A percentile compares a stretch with the other conserved stretches of the same genome.
These are phyloP conservation scores for Hemisphaericaspora xylofermentans DNA, from an alignment of 1,139 yeast species.

Conservation along the genomic window DNA sequence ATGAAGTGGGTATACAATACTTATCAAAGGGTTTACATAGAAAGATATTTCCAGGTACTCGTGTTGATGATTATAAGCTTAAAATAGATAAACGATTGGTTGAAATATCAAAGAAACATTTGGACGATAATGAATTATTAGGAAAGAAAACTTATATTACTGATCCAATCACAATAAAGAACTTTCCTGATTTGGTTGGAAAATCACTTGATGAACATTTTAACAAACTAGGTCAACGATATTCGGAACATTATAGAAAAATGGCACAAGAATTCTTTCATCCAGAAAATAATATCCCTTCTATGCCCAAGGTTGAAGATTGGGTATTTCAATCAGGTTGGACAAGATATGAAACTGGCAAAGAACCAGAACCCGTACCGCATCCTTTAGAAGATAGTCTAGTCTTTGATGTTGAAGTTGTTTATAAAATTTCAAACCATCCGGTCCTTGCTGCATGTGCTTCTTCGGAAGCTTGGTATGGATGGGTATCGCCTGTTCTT, in stretches of 20 bases:
- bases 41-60: constrained; percentile 56
- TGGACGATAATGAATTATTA: constrained; percentile 62
- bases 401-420: constrained; percentile 87
- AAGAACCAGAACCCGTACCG: constrained; percentile 55
- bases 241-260: constrained; percentile 60
- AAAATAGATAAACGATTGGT: constrained; percentile 41
- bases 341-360: constrained; percentile 65
- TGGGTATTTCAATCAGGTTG: constrained; percentile 77
- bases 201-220: constrained; percentile 80
- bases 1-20: constrained; percentile 68
- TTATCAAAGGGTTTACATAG: constrained; percentile 56
- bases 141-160: constrained; percentile 74
- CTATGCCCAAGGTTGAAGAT: constrained; percentile 35
- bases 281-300: constrained; percentile 36
- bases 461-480: constrained; percentile 82
- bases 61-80: constrained; percentile 23
- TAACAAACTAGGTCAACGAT: constrained; percentile 60
- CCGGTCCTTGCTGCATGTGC: constrained; percentile 84
- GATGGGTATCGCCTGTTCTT: constrained; percentile 89
- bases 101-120: constrained; percentile 59
- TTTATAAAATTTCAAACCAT: constrained; percentile 72
- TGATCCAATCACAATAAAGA: constrained; percentile 58
- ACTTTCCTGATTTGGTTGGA: constrained; percentile 72
- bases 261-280: constrained; percentile 41
- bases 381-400: constrained; percentile 66